These are phyloP conservation scores for Yamadazyma atlantica DNA, from an alignment of 1,139 yeast species.

Conservation along the genomic window DNA sequence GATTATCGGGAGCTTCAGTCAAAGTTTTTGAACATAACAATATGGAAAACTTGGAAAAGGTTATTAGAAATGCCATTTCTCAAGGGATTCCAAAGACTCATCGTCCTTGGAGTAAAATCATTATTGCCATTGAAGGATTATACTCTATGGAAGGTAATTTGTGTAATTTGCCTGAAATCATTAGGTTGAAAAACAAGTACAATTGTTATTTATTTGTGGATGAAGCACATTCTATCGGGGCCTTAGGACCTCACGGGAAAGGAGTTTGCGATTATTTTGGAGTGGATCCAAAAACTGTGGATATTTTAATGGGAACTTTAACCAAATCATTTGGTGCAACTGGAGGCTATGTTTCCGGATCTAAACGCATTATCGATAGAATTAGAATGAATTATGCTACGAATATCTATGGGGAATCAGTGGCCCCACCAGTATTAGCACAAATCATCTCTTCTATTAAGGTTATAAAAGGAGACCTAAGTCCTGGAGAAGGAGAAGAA, in stretches of 20 bases:
- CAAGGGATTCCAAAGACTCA: conserved; percentile 97
- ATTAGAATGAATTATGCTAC: conserved; percentile 74
- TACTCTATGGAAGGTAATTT: conserved; percentile 98
- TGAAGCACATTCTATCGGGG: conserved; percentile 98
- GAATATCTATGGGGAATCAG: conserved; percentile 76
- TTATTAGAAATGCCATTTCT: conserved; percentile 83
- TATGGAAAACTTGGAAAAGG: conserved; percentile 74
- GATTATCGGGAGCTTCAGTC: conserved; percentile 90
- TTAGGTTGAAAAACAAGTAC: conserved; percentile 78
- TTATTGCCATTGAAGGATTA: conserved; percentile 92
- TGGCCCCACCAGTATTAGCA: conserved; percentile 86
- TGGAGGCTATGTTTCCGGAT: conserved; percentile 92
- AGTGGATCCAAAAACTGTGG: conserved; percentile 72
- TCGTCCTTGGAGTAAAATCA: conserved; percentile 95
- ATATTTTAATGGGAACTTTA: conserved; percentile 93
- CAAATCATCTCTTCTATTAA: conserved; percentile 82
- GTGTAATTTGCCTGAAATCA: conserved; percentile 77
- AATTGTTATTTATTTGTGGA: conserved; percentile 89
- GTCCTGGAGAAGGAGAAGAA: conserved; percentile 92
- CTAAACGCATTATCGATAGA: conserved; percentile 65
- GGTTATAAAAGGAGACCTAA: conserved; percentile 75
- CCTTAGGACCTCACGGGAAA: conserved; percentile 89
- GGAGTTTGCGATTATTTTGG: conserved; percentile 95
- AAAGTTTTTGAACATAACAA: conserved; percentile 92
- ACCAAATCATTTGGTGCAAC: conserved; percentile 98